Evolutionary conservation across 2,329 filamentous ascomycete species (phyloP).

Genomic region (Alternaria metachromatica): DNA sequence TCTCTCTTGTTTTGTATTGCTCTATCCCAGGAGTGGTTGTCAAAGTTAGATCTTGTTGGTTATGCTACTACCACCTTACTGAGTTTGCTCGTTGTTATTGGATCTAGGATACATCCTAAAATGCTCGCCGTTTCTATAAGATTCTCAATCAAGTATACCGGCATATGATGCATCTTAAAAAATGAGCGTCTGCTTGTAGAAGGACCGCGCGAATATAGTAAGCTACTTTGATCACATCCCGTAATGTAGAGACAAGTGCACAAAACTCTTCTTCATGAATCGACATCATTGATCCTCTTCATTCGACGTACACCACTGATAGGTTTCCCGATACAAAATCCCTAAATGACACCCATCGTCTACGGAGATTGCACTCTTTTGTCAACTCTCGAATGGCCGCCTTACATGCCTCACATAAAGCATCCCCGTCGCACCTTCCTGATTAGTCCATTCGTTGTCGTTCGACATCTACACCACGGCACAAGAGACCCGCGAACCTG

Average conservation of each 20-base stretch:
- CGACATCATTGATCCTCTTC: neutral
- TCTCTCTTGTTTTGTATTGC: neutral
- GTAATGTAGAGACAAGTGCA: neutral
- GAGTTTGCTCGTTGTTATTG: neutral
- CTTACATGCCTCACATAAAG: neutral
- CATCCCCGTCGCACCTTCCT: neutral
- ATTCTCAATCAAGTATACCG: neutral
- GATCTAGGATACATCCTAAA: neutral
- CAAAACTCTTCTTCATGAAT: neutral
- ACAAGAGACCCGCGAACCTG: neutral
- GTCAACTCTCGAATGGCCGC: neutral
- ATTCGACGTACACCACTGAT: neutral
- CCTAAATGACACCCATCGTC: neutral
- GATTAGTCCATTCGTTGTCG: neutral
- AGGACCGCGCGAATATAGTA: neutral
- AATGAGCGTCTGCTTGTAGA: neutral
- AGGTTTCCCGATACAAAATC: neutral
- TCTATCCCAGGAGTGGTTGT: neutral
- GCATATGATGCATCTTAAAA: neutral
- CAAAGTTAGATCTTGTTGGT: neutral
- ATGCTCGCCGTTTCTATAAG: neutral
- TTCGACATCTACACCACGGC: neutral
- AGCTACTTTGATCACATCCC: neutral
- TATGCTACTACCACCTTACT: neutral
- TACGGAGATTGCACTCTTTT: neutral